Evolutionary conservation across 495 filamentous ascomycete genomes (phyloP), one percentile per base, ranked within the genome.

Genomic region (Penicillium salamii): DNA sequence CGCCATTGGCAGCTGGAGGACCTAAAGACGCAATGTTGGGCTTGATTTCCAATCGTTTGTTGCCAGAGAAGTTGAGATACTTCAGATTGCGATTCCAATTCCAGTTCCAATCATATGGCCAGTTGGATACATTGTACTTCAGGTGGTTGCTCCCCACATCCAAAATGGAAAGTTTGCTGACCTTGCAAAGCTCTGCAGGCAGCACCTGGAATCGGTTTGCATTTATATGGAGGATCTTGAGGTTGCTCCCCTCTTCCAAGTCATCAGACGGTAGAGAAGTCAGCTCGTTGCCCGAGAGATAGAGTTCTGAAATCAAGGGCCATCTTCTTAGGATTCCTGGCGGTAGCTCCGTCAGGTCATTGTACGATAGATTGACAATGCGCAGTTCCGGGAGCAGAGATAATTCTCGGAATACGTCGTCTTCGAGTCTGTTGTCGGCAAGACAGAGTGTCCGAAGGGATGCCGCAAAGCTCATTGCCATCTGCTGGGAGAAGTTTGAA

Each of bases 31-130:
- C 69, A 46, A 81, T 79, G 57, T 86, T 90, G 0, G 88, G 88
- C 65, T 97, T 97, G 69, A 99, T 99, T 69, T 99, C 95, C 33
- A 99, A 68, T 24, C 92, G 84, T 67, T 96, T 95, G 74, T 99
- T 99, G 19, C 95, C 93, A 6, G 92, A 97, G 51, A 99, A 80
- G 59, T 97, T 99, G 50, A 99, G 84, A 59, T 95, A 97, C 52
- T 90, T 88, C 48, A 99, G 74, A 52, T 95, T 91, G 31, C 86
- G 85, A 53, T 97, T 99, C 79, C 91, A 90, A 65, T 97, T 97
- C 93, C 93, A 99, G 59, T 99, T 99, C 93, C 93, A 99, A 63
- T 99, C 93, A 60, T 99, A 99, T 1, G 95, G 93, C 80, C 95
- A 96, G 61, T 99, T 99, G 20, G 91, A 93, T 28, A 99, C 91